Evolutionary conservation across 2,329 filamentous ascomycete species (phyloP).

Genomic region (Neonectria coccinea): DNA sequence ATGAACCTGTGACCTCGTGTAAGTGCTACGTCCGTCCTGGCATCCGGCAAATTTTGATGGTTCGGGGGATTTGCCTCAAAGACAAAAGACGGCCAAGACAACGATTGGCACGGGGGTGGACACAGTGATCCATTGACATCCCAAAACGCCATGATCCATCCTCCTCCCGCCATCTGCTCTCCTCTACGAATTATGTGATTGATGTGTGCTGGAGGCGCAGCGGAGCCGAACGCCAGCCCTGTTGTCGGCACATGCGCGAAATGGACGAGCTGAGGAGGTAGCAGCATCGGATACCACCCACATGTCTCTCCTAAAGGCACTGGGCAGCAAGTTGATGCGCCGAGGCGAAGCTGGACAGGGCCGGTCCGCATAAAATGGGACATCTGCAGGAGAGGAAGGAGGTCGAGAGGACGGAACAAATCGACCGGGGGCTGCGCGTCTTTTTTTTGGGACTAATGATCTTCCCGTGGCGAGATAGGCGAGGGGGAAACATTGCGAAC

Average conservation of each 20-base stretch:
- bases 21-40: constrained; percentile 24
- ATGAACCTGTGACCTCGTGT: constrained; percentile 28
- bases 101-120: constrained; percentile 4
- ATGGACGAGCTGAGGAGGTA: constrained; percentile 17
- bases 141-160: constrained; percentile 8
- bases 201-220: not conserved
- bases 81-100: not conserved
- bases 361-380: constrained; percentile 18
- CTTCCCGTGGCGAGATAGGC: constrained; percentile 46
- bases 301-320: not conserved
- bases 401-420: constrained; percentile 6
- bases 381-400: constrained; percentile 9
- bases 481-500: constrained; percentile 35
- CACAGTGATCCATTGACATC: not conserved
- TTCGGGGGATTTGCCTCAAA: constrained; percentile 23
- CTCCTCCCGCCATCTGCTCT: constrained; percentile 8
- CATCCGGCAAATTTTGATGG: constrained; percentile 22
- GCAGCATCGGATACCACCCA: constrained; percentile 11
- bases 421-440: constrained; percentile 35
- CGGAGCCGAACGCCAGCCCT: constrained; percentile 10
- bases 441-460: constrained; percentile 36
- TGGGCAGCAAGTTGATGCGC: constrained; percentile 14
- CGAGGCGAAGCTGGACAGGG: constrained; percentile 35
- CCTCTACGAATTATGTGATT: not conserved
- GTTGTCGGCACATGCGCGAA: constrained; percentile 10